A percentile compares a stretch with the other conserved stretches of the same genome.
Conservation (phyloP, 2,329 filamentous ascomycete genomes). For the Neofusicoccum cordaticola region DNA sequence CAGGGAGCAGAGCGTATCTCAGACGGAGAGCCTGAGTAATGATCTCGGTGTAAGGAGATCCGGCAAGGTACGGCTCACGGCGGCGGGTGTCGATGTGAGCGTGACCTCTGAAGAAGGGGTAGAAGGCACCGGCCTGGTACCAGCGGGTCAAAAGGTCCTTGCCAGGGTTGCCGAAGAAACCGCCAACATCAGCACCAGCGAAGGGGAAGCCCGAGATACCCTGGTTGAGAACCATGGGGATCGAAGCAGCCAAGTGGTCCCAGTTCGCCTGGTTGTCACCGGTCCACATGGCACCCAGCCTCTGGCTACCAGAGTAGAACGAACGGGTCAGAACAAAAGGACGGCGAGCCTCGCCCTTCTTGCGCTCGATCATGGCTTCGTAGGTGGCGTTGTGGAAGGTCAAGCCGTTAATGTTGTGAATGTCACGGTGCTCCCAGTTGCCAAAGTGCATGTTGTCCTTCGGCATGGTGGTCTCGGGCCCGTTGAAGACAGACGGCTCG, state of each 20-base stretch:
- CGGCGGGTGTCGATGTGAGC: conserved; percentile 95
- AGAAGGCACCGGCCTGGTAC: conserved; percentile 96
- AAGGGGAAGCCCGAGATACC: conserved; percentile 93
- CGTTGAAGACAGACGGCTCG: conserved; percentile 97
- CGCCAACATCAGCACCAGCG: conserved; percentile 90
- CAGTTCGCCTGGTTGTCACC: conserved; percentile 94
- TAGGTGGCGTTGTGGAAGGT: conserved; percentile 95
- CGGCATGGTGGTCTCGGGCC: conserved; percentile 96
- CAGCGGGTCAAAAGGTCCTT: conserved; percentile 88
- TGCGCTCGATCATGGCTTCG: conserved; percentile 76
- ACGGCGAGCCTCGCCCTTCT: conserved; percentile 78
- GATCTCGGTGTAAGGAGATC: conserved; percentile 80
- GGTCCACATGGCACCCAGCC: conserved; percentile 95
- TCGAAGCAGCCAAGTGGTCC: conserved; percentile 82
- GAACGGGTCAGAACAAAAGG: conserved; percentile 92
- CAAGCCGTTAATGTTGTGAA: conserved; percentile 94
- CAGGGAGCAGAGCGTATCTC: conserved; percentile 82
- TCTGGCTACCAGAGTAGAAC: conserved; percentile 88
- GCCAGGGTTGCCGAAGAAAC: conserved; percentile 95
- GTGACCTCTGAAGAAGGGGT: conserved; percentile 96
- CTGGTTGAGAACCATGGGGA: conserved; percentile 92
- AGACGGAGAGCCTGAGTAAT: conserved; percentile 84
- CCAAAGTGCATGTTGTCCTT: conserved; percentile 93
- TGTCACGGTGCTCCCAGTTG: conserved; percentile 92
- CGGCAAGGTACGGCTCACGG: conserved; percentile 85